Evolutionary conservation across 2,329 filamentous ascomycete genomes (phyloP), one percentile per base, ranked within the genome.

Genomic region (Myrmaecium sp.): DNA sequence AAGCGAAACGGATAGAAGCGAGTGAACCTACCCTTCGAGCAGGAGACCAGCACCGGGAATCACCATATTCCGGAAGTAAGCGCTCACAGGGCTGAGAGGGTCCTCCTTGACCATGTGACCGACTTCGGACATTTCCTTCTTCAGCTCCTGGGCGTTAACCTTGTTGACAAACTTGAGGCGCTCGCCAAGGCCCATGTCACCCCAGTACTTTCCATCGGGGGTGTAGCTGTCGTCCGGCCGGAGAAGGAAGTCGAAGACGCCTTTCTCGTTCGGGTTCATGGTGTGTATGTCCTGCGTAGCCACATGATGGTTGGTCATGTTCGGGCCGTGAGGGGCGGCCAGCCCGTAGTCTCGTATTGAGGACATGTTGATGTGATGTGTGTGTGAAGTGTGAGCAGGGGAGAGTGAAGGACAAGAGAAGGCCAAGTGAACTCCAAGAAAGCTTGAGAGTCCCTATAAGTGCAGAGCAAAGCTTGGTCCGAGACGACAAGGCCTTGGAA

Each of bases 1-100:
- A 15, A 21, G 21, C 6, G 5, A 17, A 40, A 31, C 16, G 4
- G 17, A 29, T 23, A 29, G 30, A 17, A 17, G 17, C 9, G 9
- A 9, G n/a, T 13, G 9, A 6, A 26, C 33, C 13, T 47, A 69
- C 59, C 72, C 86, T 64, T 95, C 86, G 15, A 95, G 68, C 47
- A 83, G 76, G 27, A 95, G 70, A 48, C 86, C 86, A 37, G 83
- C 83, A 54, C 86, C 86, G 26, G 86, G 86, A 31, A 95, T 71
- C 28, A 94, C 76, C 55, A 84, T 86, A 48, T 92, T 89, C 45
- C 73, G 70, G 48, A 91, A 76, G 52, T 95, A 95, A 64, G 74
- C 89, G 14, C 65, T 60, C n/a, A 95, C 30, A 1, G 84, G 83
- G 29, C 74, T 78, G 10, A 94, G 62, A 16, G 84, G 83, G 44